These are phyloP conservation scores for Melastoma malabathricum DNA, from an alignment of 345 rosid species.

Conservation along the genomic window DNA sequence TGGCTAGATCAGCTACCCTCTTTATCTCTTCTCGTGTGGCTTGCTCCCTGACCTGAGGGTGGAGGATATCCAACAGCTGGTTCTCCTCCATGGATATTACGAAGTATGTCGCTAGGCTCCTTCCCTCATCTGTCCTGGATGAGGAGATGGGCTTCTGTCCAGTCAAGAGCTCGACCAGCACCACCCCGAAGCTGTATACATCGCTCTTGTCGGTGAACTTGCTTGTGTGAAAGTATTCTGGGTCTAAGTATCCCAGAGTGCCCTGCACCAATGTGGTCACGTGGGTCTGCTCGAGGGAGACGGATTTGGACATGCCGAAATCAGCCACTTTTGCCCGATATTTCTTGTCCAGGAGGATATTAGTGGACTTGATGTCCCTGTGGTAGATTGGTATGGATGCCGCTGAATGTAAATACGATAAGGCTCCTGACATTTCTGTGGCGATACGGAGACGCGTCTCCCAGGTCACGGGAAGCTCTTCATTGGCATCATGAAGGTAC, in stretches of 20 bases:
- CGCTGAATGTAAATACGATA: conserved; percentile 4
- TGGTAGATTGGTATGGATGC: conserved; percentile 8
- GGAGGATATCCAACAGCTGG: background rate
- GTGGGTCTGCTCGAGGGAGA: conserved; percentile 1
- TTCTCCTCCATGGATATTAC: conserved; percentile 3
- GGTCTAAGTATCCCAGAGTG: conserved; percentile 6
- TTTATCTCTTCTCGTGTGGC: background rate
- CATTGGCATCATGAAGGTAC: conserved; percentile 1
- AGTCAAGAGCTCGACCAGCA: conserved; percentile 5
- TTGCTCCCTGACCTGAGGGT: background rate
- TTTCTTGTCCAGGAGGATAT: conserved; percentile 8
- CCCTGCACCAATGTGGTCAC: conserved; percentile 5
- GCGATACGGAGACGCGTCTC: conserved; percentile 7
- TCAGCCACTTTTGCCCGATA: conserved; percentile 7
- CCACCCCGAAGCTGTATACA: conserved; percentile 7
- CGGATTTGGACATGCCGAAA: conserved; percentile 3
- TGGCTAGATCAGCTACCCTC: background rate
- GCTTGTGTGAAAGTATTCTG: conserved; percentile 3
- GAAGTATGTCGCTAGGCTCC: background rate
- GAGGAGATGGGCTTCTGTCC: conserved; percentile 2
- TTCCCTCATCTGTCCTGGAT: background rate
- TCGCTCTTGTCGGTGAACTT: conserved; percentile 6
- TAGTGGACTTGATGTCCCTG: conserved; percentile 7
- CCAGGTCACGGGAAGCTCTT: conserved; percentile 7
- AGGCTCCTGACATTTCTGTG: conserved; percentile 2